phyloP scores from a whole-genome alignment of 352 stramenopile species.

The Phytophthora nicotianae region DNA sequence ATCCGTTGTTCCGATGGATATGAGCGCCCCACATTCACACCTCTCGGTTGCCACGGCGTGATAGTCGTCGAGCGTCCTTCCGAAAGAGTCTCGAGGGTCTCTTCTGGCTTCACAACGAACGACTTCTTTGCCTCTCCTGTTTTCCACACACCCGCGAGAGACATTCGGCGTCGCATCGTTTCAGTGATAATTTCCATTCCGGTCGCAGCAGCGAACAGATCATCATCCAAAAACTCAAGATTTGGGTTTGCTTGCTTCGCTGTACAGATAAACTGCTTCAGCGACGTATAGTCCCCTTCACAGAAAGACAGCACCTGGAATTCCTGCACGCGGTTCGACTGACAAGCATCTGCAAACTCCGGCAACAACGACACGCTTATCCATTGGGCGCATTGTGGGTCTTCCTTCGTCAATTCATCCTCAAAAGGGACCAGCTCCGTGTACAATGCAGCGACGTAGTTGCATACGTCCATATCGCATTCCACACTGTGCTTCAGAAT shows the following conservation, averaged over 20 bases:
- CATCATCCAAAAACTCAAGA: conserved; percentile 75
- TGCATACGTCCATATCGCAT: conserved; percentile 62
- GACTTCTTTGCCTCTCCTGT: conserved; percentile 60
- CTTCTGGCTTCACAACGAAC: conserved; percentile 63
- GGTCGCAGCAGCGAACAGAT: conserved; percentile 65
- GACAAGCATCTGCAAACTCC: conserved; percentile 73
- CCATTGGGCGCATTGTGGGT: conserved; percentile 80
- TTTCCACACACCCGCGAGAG: conserved; percentile 75
- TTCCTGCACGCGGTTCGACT: conserved; percentile 57
- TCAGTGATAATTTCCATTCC: conserved; percentile 84
- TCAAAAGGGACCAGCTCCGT: conserved; percentile 67
- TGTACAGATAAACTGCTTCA: conserved; percentile 73
- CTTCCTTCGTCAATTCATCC: conserved; percentile 48
- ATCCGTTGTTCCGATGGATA: conserved; percentile 36
- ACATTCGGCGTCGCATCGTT: conserved; percentile 72
- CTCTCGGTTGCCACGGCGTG: conserved; percentile 60
- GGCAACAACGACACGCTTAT: conserved; percentile 66
- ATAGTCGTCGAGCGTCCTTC: conserved; percentile 47
- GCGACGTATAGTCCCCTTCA: conserved; percentile 70
- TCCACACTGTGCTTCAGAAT: conserved; percentile 79
- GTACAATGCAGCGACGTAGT: conserved; percentile 70
- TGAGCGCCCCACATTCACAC: conserved; percentile 42
- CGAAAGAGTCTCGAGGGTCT: conserved; percentile 32
- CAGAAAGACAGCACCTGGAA: conserved; percentile 67
- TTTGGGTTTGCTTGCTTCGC: conserved; percentile 65